Evolutionary conservation across 441 rosid species (phyloP).

Genomic region (Kokia cookei): DNA sequence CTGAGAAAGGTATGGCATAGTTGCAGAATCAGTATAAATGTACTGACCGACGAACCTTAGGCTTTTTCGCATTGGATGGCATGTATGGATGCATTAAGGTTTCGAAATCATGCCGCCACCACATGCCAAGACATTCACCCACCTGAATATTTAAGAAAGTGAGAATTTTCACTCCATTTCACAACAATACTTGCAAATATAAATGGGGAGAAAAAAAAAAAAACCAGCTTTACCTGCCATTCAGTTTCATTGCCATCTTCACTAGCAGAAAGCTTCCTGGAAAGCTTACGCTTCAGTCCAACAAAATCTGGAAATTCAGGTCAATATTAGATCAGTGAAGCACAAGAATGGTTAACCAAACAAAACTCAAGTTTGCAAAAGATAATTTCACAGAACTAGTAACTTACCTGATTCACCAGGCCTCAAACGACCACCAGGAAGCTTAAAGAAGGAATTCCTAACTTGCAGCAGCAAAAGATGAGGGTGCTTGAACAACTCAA

Average conservation of each 20-base stretch:
- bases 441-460: constrained; percentile 62
- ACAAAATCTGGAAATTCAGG: constrained; percentile 39
- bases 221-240: constrained; percentile 48
- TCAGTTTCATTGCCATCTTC: constrained; percentile 32
- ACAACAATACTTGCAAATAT: neutral
- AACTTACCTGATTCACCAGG: constrained; percentile 72
- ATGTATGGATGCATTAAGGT: constrained; percentile 50
- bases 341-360: neutral
- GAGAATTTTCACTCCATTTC: neutral
- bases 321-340: constrained; percentile 6
- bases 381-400: constrained; percentile 1
- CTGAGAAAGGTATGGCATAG: neutral
- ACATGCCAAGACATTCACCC: constrained; percentile 79
- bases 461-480: constrained; percentile 70
- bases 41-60: constrained; percentile 50
- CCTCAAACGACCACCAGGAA: constrained; percentile 85
- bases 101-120: constrained; percentile 90
- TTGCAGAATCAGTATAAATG: constrained; percentile 3
- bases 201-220: neutral
- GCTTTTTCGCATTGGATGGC: constrained; percentile 51
- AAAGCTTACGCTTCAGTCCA: constrained; percentile 69
- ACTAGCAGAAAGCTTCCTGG: constrained; percentile 50
- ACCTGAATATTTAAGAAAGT: constrained; percentile 29
- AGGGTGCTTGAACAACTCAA: constrained; percentile 85
- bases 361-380: neutral